Evolutionary conservation across 2,329 filamentous ascomycete genomes (phyloP).

Genomic region (Lasiodiplodia gonubiensis): DNA sequence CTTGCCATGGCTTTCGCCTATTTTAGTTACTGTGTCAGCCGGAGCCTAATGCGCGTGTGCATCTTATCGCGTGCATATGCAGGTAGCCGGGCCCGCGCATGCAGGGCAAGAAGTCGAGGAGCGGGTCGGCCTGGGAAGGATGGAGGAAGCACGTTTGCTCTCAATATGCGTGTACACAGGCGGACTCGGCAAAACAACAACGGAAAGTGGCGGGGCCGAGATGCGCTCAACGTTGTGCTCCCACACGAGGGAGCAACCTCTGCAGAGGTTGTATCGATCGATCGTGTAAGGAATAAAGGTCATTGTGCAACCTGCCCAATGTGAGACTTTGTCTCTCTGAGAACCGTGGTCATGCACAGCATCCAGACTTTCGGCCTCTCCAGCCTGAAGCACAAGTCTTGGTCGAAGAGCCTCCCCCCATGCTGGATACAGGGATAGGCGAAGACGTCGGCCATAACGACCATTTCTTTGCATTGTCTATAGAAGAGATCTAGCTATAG

Average conservation of each 20-base stretch:
- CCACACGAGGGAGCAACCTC: neutral
- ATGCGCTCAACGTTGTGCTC: too few species aligned
- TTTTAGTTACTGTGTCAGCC: too few species aligned
- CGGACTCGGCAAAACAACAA: neutral
- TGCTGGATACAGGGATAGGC: neutral
- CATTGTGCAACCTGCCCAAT: neutral
- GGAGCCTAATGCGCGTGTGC: too few species aligned
- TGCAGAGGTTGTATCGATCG: neutral
- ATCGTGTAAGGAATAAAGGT: neutral
- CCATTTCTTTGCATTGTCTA: neutral
- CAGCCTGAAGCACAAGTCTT: too few species aligned
- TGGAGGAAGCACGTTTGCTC: neutral
- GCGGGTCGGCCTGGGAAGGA: neutral
- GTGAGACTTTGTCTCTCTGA: too few species aligned
- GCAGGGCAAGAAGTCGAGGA: neutral
- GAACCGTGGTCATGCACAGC: too few species aligned
- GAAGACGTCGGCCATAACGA: neutral
- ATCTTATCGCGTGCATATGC: neutral
- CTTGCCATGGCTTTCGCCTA: too few species aligned
- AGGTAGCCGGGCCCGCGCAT: neutral
- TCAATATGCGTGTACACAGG: neutral
- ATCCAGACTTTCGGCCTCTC: too few species aligned
- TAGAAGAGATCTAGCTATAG: neutral
- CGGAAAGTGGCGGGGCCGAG: neutral
- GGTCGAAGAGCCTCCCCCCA: too few species aligned